Conservation (phyloP, 306 rosid genomes). For the Lathyrus sativus region DNA sequence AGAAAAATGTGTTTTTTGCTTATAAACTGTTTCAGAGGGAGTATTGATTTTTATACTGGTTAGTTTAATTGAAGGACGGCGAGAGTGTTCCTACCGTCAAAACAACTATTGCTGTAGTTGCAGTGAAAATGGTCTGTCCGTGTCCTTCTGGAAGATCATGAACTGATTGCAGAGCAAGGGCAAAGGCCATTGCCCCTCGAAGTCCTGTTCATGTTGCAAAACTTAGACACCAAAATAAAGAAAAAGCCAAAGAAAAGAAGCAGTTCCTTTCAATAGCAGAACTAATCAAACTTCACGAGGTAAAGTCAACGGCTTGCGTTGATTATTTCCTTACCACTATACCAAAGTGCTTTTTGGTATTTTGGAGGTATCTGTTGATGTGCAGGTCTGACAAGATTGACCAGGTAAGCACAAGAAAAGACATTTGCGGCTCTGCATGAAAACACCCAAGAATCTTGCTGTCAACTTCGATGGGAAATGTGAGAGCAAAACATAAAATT, state of each 20-base stretch:
- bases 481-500: slow-evolving; percentile 8
- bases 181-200: slow-evolving; percentile 99
- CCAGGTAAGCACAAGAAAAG: slow-evolving; percentile 90
- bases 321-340: slow-evolving; percentile 69
- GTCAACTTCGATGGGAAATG: slow-evolving; percentile 29
- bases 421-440: slow-evolving; percentile 88
- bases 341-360: slow-evolving; percentile 96
- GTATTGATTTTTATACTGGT: slow-evolving; percentile 17
- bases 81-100: slow-evolving; percentile 69
- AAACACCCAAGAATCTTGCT: slow-evolving; percentile 33
- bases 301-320: slow-evolving; percentile 27
- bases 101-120: slow-evolving; percentile 97
- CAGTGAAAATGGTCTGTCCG: slow-evolving; percentile 96
- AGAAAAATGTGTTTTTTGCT: too few species aligned
- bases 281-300: slow-evolving; percentile 29
- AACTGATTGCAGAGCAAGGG: slow-evolving; percentile 94
- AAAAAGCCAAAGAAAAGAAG: slow-evolving; percentile 20
- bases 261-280: slow-evolving; percentile 15
- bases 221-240: slow-evolving; percentile 23
- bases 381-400: slow-evolving; percentile 84
- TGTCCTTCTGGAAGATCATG: slow-evolving; percentile 99
- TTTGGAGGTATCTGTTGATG: slow-evolving; percentile 76
- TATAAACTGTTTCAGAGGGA: too few species aligned
- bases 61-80: slow-evolving; percentile 28
- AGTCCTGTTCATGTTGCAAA: slow-evolving; percentile 61